Base-by-base conservation (phyloP, 192 early-diverging fungal species). In the Geranomyces michiganensis region DNA sequence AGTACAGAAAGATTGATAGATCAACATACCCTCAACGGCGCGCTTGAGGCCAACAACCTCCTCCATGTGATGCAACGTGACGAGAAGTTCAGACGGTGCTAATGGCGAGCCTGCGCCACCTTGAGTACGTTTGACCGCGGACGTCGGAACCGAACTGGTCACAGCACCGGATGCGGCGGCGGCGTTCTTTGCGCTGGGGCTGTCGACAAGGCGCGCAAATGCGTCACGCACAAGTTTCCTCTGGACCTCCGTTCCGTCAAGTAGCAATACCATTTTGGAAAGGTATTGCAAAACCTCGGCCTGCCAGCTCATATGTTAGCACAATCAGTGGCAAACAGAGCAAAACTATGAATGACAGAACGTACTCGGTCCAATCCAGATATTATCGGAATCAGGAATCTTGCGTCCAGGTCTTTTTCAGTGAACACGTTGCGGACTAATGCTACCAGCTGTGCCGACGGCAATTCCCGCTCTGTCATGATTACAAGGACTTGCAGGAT, bases 361-460 rank as follows among this genome's bases (percentile, higher is more conserved):
- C 55, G 46, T 76, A 91, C 88, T 80, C 85, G 92, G 22, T 78
- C 79, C 43, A 92, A 72, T 30, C 78, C 81, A 19, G 84, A 67
- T 22, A 93, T 76, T 51, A 94, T 84, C 1, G 88, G 88, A 15
- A 94, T 77, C 24, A 94, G 47, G 75, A 89, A 93, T 32, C 84
- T 72, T 13, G 84, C 87, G 70, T 88, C 87, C 56, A 92, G 65
- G 41, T 90, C 75, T 59, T 79, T 72, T 67, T 83, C 70, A 15
- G 64, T 64, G n/a, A 85, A 83, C 10, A 85, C 76, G 0, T 77
- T 67, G 53, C 85, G 78, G 0, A 90, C 88, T 2, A 80, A 73
- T 55, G 68, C 79, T 0, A 91, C 85, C n/a, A 91, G 70, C 46
- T 85, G 80, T 24, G 66, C 17, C 68, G 78, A 43, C 72, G 81